Evolutionary conservation across 495 filamentous ascomycete genomes (phyloP), one percentile per base, ranked within the genome.

Genomic region (Cairneyella variabilis): DNA sequence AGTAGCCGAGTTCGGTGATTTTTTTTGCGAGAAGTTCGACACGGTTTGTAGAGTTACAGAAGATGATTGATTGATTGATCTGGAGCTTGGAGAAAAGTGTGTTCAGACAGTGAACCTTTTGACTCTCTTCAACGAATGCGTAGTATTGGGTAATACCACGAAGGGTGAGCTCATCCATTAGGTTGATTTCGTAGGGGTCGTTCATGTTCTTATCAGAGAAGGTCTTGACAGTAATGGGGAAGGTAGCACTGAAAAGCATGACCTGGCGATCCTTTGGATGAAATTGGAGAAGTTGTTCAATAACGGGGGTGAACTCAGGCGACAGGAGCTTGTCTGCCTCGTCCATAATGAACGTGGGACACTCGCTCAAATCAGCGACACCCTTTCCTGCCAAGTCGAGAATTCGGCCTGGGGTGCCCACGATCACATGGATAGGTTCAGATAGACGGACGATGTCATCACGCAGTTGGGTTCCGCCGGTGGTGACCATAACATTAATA

Each of bases 1-100:
- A 97, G 71, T 97, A 99, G 36, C 93, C 93, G 51, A 99, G 80
- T 67, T 99, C 93, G 12, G 95, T 97, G 65, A 99, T 99, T 69
- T 97, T 99, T 76, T 99, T 99, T 28, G 93, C 93, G 17, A 99
- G 79, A 16, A 99, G 76, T 68, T 99, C 93, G 16, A 99, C 93
- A 39, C 93, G 90, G 65, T 96, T 97, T 36, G 93, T 97, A 36
- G 95, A 97, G 68, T 99, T 99, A 77, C 93, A 99, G 75, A 99
- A 99, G 64, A 99, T 99, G 73, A 99, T 99, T 44, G 95, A 97
- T 75, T 99, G 93, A 69, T 99, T 99, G 72, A 99, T 99, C 70
- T 97, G 93, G 11, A 99, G 83, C 72, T 96, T 96, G 48, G 89
- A 95, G 77, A 99, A 99, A 36, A 99, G 83, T 1, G 93, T 99